phyloP scores from a whole-genome alignment of 164 flowering plant genomes.

The Umbellularia californica region DNA sequence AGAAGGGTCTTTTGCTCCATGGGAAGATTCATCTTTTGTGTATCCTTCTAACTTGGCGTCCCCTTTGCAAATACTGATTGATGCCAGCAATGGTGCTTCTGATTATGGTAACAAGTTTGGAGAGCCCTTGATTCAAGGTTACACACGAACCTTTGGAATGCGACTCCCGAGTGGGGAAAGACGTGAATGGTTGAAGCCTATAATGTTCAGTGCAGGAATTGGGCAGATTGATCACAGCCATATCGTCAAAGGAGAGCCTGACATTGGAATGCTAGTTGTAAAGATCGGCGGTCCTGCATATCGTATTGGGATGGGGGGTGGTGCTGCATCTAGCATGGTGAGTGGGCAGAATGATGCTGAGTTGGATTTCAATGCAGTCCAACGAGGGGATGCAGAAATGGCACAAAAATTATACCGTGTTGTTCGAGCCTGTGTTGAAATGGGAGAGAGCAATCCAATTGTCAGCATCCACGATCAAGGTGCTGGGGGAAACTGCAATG shows the following conservation, averaged over 20 bases:
- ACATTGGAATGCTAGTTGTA: constrained; percentile 87
- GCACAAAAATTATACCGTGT: constrained; percentile 92
- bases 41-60: constrained; percentile 88
- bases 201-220: constrained; percentile 94
- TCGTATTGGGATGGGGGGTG: constrained; percentile 98
- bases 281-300: constrained; percentile 98
- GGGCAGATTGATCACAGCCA: constrained; percentile 89
- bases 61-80: constrained; percentile 83
- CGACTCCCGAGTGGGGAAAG: constrained; percentile 86
- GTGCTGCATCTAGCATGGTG: constrained; percentile 98
- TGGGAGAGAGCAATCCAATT: constrained; percentile 87
- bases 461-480: constrained; percentile 97
- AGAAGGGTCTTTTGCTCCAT: constrained; percentile 89
- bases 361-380: constrained; percentile 95
- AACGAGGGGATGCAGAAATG: constrained; percentile 98
- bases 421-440: constrained; percentile 85
- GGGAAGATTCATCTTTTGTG: constrained; percentile 78
- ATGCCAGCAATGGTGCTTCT: constrained; percentile 94
- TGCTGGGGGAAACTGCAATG: constrained; percentile 97
- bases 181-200: constrained; percentile 93
- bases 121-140: constrained; percentile 94
- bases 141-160: constrained; percentile 89
- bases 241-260: constrained; percentile 86
- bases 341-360: constrained; percentile 97
- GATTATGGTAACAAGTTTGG: constrained; percentile 98